Conservation (phyloP, 345 rosid species). For the Psidium guajava region DNA sequence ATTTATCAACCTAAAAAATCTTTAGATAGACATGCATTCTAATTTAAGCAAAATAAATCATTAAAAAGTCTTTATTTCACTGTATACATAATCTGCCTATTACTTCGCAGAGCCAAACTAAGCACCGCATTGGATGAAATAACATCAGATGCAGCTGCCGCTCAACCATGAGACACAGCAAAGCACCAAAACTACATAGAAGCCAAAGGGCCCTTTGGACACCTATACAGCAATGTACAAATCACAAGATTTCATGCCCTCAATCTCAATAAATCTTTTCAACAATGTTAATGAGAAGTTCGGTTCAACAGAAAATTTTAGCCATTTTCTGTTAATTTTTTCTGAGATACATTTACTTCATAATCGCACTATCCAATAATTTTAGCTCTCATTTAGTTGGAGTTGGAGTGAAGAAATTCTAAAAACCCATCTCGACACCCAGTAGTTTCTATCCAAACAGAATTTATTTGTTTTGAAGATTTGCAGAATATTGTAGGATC, state of each 20-base stretch:
- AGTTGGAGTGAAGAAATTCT: not conserved
- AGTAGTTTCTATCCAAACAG: not conserved
- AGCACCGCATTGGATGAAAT: not conserved
- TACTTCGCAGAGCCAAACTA: not conserved
- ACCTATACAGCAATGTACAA: not conserved
- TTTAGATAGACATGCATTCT: not conserved
- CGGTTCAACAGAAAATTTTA: not conserved
- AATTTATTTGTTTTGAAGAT: not conserved
- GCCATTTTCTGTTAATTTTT: not conserved
- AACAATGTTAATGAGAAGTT: not conserved
- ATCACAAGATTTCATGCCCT: not conserved
- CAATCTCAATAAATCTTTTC: not conserved
- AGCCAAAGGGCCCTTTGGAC: not conserved
- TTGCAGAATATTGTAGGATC: not conserved
- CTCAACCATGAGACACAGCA: not conserved
- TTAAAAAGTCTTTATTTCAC: not conserved
- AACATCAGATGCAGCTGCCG: not conserved
- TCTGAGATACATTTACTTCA: not conserved
- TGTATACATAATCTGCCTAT: not conserved
- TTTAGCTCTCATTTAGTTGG: not conserved
- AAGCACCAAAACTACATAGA: not conserved
- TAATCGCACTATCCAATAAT: not conserved
- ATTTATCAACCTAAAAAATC: not conserved
- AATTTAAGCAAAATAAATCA: not conserved
- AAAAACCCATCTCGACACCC: not conserved